Percentiles rank a stretch among this genome's conserved stretches.
These are phyloP conservation scores for Iberis amara DNA, from an alignment of 441 rosid genomes.

Conservation along the genomic window DNA sequence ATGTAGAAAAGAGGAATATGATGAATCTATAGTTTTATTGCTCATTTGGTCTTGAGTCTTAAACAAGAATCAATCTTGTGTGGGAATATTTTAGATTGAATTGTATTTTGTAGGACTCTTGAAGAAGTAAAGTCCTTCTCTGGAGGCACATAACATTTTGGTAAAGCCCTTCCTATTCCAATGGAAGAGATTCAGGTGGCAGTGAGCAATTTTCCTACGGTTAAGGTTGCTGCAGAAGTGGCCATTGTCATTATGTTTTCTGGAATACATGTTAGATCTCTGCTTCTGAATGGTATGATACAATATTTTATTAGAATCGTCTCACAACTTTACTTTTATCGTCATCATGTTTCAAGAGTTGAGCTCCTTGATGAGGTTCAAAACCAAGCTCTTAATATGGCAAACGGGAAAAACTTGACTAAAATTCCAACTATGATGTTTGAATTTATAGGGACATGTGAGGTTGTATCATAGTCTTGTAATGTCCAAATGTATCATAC, in stretches of 20 bases:
- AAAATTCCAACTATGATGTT: constrained; percentile 91
- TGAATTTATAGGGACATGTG: constrained; percentile 89
- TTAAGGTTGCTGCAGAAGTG: constrained; percentile 95
- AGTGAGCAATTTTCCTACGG: constrained; percentile 82
- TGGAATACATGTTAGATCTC: constrained; percentile 69
- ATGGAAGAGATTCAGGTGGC: constrained; percentile 98
- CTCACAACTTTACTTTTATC: constrained; percentile 22
- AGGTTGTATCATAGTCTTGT: constrained; percentile 17
- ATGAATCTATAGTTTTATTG: too few relatives aligned
- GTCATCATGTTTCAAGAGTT: constrained; percentile 69
- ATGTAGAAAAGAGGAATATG: too few relatives aligned
- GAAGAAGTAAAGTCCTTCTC: too few relatives aligned
- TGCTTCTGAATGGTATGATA: constrained; percentile 17
- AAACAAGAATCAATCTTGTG: too few relatives aligned
- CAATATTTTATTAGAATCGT: constrained; percentile 9
- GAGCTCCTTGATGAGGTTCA: constrained; percentile 90
- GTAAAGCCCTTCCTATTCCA: too few relatives aligned
- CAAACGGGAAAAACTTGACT: constrained; percentile 71
- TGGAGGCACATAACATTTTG: too few relatives aligned
- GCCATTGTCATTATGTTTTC: constrained; percentile 80
- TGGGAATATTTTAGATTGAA: too few relatives aligned
- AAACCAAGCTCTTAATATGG: constrained; percentile 74
- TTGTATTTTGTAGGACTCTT: too few relatives aligned
- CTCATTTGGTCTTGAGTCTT: too few relatives aligned
- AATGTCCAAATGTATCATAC: too few relatives aligned